Conservation (phyloP, 2,329 filamentous ascomycete species). For the Trichoderma atrobrunneum region DNA sequence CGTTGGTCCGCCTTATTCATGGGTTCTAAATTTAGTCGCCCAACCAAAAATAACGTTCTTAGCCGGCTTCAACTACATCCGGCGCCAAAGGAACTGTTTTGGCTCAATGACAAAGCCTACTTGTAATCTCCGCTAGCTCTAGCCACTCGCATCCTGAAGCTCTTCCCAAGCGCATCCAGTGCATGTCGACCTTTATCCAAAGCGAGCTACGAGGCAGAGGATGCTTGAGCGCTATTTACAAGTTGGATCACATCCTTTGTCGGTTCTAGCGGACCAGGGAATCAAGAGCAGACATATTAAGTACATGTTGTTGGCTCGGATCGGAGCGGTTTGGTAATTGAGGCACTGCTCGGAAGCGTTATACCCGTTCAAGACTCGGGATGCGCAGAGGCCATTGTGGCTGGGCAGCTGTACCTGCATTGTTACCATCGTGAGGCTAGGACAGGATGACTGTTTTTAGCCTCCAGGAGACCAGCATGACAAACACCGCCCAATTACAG, state of each 20-base stretch:
- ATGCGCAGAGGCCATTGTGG: not conserved
- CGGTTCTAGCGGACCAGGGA: not conserved
- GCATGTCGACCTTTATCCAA: not conserved
- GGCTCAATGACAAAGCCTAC: not conserved
- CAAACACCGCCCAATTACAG: conserved; percentile 1
- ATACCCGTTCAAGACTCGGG: not conserved
- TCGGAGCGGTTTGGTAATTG: not conserved
- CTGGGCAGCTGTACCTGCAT: conserved; percentile 4
- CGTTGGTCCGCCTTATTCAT: not conserved
- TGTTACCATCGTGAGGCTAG: not conserved
- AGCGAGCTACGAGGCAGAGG: not conserved
- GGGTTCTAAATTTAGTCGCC: conserved; percentile 5
- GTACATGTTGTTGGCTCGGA: not conserved
- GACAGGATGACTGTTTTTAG: conserved; percentile 12
- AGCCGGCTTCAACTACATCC: not conserved
- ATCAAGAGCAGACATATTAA: not conserved
- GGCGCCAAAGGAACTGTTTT: not conserved
- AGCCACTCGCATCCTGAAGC: not conserved
- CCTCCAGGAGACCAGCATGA: not conserved
- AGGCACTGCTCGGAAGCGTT: not conserved
- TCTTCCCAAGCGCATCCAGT: not conserved
- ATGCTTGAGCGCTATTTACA: not conserved
- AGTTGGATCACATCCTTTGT: not conserved
- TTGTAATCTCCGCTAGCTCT: not conserved
- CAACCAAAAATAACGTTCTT: conserved; percentile 4